Conservation (phyloP, 345 rosid species). For the Sisymbrium irio region DNA sequence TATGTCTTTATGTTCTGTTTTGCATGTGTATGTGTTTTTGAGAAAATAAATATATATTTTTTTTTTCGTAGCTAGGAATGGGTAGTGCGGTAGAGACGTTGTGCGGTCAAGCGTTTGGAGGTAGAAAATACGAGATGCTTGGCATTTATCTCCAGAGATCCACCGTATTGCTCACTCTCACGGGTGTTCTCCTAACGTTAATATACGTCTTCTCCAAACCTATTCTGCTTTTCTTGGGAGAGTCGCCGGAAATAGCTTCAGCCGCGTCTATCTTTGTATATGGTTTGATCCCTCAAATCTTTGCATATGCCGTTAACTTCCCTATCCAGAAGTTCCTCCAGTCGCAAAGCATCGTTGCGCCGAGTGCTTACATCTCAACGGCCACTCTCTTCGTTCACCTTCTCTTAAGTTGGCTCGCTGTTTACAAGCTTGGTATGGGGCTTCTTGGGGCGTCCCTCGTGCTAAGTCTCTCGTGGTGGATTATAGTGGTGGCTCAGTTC, state of each 20-base stretch:
- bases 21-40: background rate
- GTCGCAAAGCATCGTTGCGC: constrained; percentile 59
- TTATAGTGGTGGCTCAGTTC: constrained; percentile 52
- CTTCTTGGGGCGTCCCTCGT: constrained; percentile 52
- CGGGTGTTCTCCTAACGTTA: constrained; percentile 44
- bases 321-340: constrained; percentile 64
- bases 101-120: constrained; percentile 76
- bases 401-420: constrained; percentile 43
- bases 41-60: background rate
- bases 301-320: constrained; percentile 55
- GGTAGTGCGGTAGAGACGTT: constrained; percentile 76
- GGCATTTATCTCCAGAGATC: constrained; percentile 66
- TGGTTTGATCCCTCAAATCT: constrained; percentile 63
- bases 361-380: constrained; percentile 54
- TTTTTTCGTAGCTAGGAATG: constrained; percentile 42
- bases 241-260: constrained; percentile 53
- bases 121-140: constrained; percentile 45
- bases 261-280: constrained; percentile 53
- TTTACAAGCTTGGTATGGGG: constrained; percentile 43
- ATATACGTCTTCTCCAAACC: constrained; percentile 50
- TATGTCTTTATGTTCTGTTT: background rate
- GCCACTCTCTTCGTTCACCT: constrained; percentile 42
- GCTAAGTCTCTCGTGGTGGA: constrained; percentile 61
- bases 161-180: constrained; percentile 45
- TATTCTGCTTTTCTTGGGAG: constrained; percentile 46